Percentiles rank a stretch among this genome's conserved stretches.
phyloP scores from a whole-genome alignment of 352 stramenopile genomes.

The Globisporangium ultimum region DNA sequence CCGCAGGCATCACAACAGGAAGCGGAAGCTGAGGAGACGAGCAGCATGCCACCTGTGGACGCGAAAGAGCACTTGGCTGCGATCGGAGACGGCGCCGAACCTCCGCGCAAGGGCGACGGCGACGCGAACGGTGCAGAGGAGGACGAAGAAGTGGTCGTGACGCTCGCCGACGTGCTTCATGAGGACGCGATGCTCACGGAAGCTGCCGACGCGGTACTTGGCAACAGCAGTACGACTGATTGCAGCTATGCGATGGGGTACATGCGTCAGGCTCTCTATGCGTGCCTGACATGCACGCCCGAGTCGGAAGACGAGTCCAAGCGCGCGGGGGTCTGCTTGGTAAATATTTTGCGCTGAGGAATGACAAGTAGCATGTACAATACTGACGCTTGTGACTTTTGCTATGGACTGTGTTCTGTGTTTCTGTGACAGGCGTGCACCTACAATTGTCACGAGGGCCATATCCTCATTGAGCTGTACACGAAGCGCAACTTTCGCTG shows the following conservation, averaged over 20 bases:
- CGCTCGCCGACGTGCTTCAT: constrained; percentile 55
- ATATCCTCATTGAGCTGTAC: constrained; percentile 81
- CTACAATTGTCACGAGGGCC: constrained; percentile 68
- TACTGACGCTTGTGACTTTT: neutral
- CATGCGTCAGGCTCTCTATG: constrained; percentile 65
- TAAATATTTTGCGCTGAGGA: constrained; percentile 6
- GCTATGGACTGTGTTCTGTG: neutral
- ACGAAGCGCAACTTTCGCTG: constrained; percentile 74
- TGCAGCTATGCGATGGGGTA: constrained; percentile 72
- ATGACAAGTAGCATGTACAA: too few relatives aligned
- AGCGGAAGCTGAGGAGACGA: neutral
- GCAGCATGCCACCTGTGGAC: neutral
- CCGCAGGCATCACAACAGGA: neutral
- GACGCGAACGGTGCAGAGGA: constrained; percentile 3
- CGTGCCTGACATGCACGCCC: constrained; percentile 68
- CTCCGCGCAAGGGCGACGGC: constrained; percentile 15
- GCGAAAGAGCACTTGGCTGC: constrained; percentile 5
- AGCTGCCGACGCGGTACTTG: constrained; percentile 55
- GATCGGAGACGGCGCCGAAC: neutral
- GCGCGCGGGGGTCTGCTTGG: constrained; percentile 55
- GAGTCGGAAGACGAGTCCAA: constrained; percentile 26
- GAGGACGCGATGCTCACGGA: constrained; percentile 56
- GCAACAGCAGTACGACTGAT: constrained; percentile 50
- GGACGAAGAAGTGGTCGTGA: constrained; percentile 51
- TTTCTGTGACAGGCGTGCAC: constrained; percentile 40